These are phyloP conservation scores for Neurospora tetrasperma DNA, from an alignment of 495 filamentous ascomycete genomes.

Conservation along the genomic window DNA sequence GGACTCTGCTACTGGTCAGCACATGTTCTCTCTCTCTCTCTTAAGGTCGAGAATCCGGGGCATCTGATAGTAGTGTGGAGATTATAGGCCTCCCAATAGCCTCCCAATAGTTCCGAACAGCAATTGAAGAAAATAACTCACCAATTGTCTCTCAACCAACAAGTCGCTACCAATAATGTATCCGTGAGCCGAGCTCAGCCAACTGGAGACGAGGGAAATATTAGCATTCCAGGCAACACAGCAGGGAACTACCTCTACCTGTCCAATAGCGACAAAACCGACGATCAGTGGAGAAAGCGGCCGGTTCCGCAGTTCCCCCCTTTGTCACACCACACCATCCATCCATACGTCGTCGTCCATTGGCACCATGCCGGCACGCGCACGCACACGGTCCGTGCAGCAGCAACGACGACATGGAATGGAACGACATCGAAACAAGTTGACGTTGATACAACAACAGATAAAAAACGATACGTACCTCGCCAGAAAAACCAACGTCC, in stretches of 20 bases:
- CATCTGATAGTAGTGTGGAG: neutral
- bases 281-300: neutral
- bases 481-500: neutral
- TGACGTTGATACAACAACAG: neutral
- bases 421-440: neutral
- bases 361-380: neutral
- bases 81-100: neutral
- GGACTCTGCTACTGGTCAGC: neutral
- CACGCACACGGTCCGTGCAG: neutral
- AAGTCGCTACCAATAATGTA: neutral
- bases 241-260: neutral
- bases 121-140: neutral
- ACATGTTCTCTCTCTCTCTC: neutral
- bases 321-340: neutral
- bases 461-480: neutral
- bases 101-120: neutral
- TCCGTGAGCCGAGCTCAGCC: neutral
- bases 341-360: neutral
- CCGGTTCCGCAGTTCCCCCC: neutral
- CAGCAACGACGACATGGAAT: neutral
- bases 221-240: neutral
- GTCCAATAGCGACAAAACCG: neutral
- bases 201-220: neutral
- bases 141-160: neutral
- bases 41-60: neutral